Evolutionary conservation across 371 early-diverging fungal species (phyloP).

Genomic region (Entomophthora muscae): DNA sequence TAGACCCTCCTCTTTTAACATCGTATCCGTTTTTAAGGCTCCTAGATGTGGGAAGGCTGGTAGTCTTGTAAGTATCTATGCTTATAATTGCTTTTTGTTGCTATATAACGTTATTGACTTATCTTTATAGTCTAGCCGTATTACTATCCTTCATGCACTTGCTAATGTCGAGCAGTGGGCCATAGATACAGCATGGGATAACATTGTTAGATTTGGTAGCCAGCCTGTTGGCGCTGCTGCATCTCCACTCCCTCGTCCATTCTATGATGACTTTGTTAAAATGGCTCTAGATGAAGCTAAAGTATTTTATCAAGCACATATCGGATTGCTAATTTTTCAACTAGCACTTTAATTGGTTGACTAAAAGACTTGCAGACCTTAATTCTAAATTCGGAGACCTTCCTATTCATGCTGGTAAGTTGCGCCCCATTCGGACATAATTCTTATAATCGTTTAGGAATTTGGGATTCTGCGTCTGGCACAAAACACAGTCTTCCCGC

Average conservation of each 20-base stretch:
- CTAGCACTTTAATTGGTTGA: slow-evolving; percentile 24
- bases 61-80: neutral
- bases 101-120: neutral
- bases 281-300: slow-evolving; percentile 34
- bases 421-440: neutral
- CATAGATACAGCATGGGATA: slow-evolving; percentile 27
- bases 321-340: neutral
- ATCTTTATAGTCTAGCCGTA: neutral
- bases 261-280: slow-evolving; percentile 25
- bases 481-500: slow-evolving; percentile 20
- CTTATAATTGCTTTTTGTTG: neutral
- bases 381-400: slow-evolving; percentile 26
- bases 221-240: neutral
- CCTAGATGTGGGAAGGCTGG: neutral
- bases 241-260: neutral
- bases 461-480: slow-evolving; percentile 34
- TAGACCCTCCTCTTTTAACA: neutral
- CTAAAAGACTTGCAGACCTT: slow-evolving; percentile 22
- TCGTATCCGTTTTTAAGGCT: neutral
- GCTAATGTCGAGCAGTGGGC: slow-evolving; percentile 43
- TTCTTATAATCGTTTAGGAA: neutral
- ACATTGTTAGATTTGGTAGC: neutral
- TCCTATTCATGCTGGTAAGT: slow-evolving; percentile 25
- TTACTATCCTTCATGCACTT: slow-evolving; percentile 14
- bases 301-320: too few relatives aligned